Evolutionary conservation across 192 early-diverging fungal species (phyloP).

Genomic region (Coemansia sp.): DNA sequence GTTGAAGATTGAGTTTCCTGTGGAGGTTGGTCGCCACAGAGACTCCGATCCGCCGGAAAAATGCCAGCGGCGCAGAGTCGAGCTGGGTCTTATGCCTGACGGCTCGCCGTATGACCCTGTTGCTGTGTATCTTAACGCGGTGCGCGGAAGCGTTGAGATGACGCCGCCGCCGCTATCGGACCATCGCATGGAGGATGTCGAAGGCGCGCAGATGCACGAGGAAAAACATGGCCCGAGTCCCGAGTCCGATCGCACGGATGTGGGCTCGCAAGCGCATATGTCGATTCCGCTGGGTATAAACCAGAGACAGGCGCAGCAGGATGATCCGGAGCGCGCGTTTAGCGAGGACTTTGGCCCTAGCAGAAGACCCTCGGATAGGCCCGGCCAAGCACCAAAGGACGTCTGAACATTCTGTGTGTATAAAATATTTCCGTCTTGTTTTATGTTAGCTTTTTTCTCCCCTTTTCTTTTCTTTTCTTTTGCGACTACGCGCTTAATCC

Average conservation of each 20-base stretch:
- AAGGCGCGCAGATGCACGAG: background rate
- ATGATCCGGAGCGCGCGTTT: constrained; percentile 7
- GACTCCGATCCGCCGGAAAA: constrained; percentile 33
- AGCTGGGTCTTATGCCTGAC: constrained; percentile 40
- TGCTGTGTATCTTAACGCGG: constrained; percentile 31
- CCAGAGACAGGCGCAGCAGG: background rate
- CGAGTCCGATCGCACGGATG: constrained; percentile 4
- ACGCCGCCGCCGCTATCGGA: constrained; percentile 2
- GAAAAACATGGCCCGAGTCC: constrained; percentile 19
- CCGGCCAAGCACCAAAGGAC: background rate
- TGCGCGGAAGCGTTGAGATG: constrained; percentile 10
- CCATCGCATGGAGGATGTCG: background rate
- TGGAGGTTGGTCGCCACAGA: constrained; percentile 48
- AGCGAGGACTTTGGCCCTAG: constrained; percentile 13
- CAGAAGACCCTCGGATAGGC: background rate
- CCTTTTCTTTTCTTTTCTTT: background rate
- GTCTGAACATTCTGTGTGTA: too few relatives aligned
- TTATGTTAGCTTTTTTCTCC: background rate
- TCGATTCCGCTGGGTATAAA: background rate
- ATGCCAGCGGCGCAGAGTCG: constrained; percentile 38
- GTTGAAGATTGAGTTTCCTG: constrained; percentile 54
- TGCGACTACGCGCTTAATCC: too few relatives aligned
- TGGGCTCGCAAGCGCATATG: background rate
- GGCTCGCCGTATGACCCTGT: constrained; percentile 54
- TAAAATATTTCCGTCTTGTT: too few relatives aligned